Evolutionary conservation across 2,329 filamentous ascomycete species (phyloP), one percentile per base, ranked within the genome.

Genomic region (Penicillium sp.): DNA sequence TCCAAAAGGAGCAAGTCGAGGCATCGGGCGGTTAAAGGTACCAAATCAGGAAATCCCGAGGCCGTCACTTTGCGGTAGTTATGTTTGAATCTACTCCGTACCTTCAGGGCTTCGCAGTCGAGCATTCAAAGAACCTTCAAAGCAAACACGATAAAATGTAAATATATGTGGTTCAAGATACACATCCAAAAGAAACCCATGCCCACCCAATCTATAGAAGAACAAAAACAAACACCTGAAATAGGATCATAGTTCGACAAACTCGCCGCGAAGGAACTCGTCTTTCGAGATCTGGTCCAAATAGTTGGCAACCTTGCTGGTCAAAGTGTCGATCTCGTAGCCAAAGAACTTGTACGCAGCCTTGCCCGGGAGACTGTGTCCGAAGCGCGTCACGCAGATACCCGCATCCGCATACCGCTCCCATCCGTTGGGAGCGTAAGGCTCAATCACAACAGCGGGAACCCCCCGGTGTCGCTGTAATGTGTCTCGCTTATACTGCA

Each of bases 341-440:
- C 60, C 60, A 21, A 63, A 61, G 40, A 48, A 58, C 32, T 60
- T 60, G 36, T 61, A 63, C 3, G 54, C 58, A 8, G 55, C 58
- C 46, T 59, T 61, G 6, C 58, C 58, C 5, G 60, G 60, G n/a
- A 63, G 47, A 51, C 45, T 61, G 43, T 59, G 59, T 13, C 79
- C 79, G 48, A 81, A 82, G 0, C 71, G 67, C 49, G 72, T 76
- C 67, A 82, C 71, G 36, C 71, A 74, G 45, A 76, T 71, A 3
- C 73, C 77, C 0, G 78, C 79, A 66, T 81, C 76, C 0, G 79
- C 79, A 56, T 81, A 82, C n/a, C 79, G 64, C 63, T 82, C 80
- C 80, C 80, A 83, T 3, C 79, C 78, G 32, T 78, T 78, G 0
- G 75, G 71, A 1, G 77, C 71, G 59, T 78, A 82, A 0, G 80